Conservation (phyloP, 139 green algal genomes). For the Asterochloris erici region DNA sequence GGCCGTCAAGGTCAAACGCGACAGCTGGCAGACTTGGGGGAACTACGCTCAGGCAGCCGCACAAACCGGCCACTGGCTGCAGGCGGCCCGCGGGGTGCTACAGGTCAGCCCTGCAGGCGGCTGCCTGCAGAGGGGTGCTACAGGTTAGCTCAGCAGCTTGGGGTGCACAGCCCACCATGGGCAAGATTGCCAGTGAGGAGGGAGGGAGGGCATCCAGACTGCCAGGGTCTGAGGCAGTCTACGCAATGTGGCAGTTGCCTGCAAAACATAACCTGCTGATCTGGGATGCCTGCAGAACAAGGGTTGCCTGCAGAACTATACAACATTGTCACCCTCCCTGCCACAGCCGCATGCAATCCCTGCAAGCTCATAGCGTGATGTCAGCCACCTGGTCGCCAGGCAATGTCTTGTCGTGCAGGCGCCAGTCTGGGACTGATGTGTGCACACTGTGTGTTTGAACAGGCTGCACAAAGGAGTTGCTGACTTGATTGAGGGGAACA, state of each 20-base stretch:
- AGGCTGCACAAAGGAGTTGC: background rate
- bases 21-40: slow-evolving; percentile 89
- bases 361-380: too few species aligned
- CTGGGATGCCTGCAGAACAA: background rate
- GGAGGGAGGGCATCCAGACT: too few species aligned
- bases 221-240: background rate
- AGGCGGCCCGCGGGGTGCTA: slow-evolving; percentile 39
- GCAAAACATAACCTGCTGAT: background rate
- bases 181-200: too few species aligned
- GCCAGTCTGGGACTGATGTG: too few species aligned
- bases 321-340: background rate
- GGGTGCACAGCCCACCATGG: too few species aligned
- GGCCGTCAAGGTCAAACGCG: slow-evolving; percentile 65
- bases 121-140: background rate
- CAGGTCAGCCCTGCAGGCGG: slow-evolving; percentile 22
- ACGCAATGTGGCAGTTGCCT: background rate
- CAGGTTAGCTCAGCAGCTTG: background rate
- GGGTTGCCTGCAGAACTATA: background rate
- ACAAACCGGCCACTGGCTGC: slow-evolving; percentile 28
- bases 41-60: slow-evolving; percentile 74
- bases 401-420: background rate
- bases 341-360: background rate
- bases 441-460: background rate
- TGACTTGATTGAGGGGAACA: too few species aligned
- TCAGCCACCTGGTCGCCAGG: too few species aligned